Evolutionary conservation across 2,329 filamentous ascomycete genomes (phyloP).

Genomic region (Pseudohalonectria lignicola): DNA sequence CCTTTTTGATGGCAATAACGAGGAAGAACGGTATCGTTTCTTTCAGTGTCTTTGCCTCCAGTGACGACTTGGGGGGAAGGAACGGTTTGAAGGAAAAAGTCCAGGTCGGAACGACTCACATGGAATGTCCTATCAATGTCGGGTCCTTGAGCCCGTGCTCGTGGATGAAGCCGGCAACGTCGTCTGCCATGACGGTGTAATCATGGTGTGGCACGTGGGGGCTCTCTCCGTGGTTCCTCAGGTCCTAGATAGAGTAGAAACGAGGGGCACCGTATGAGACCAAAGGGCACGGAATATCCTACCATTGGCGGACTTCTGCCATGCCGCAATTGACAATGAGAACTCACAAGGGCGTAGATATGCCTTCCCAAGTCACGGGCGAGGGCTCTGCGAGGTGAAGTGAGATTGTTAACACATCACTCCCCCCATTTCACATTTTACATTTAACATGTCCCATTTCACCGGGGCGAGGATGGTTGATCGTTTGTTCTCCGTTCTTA

Average conservation of each 20-base stretch:
- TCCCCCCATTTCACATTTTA: no score
- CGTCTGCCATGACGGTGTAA: constrained; percentile 72
- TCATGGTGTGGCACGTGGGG: constrained; percentile 68
- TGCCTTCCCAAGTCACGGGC: constrained; percentile 70
- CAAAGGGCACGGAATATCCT: no score
- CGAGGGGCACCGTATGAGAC: no score
- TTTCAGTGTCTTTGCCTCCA: neutral
- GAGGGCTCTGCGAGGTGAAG: constrained; percentile 46
- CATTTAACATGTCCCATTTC: no score
- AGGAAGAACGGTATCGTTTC: no score
- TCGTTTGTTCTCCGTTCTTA: no score
- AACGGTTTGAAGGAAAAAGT: neutral
- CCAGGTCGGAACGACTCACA: constrained; percentile 39
- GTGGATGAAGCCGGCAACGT: constrained; percentile 68
- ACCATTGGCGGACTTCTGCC: no score
- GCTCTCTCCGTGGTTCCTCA: constrained; percentile 88
- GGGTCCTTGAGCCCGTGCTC: constrained; percentile 58
- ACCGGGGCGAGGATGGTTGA: no score
- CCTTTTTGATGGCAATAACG: constrained; percentile 31
- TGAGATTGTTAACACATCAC: no score
- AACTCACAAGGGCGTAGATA: constrained; percentile 67
- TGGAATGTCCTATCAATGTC: constrained; percentile 86
- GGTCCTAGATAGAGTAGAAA: constrained; percentile 43
- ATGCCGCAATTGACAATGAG: no score
- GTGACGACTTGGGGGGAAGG: no score